Evolutionary conservation across 2,329 filamentous ascomycete genomes (phyloP).

Genomic region (Bipolaris victoriae): DNA sequence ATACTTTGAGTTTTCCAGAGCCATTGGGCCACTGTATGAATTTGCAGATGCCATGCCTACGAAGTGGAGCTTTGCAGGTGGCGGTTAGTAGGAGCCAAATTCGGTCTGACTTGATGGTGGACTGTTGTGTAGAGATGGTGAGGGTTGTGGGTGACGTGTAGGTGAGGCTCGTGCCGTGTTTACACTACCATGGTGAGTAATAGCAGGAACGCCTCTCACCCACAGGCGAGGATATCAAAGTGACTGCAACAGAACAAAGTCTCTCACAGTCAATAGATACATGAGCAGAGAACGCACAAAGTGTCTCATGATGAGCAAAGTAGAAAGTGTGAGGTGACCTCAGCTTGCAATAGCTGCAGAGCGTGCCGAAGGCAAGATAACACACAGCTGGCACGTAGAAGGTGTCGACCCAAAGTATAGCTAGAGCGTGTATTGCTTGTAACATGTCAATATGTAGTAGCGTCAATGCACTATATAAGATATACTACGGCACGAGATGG

Average conservation of each 20-base stretch:
- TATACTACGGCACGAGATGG: no score
- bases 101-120: not conserved
- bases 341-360: not conserved
- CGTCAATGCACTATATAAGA: no score
- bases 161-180: not conserved
- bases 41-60: slow-evolving; percentile 14
- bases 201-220: slow-evolving; percentile 2
- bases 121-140: not conserved
- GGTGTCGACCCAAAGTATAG: not conserved
- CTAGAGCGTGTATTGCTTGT: not conserved
- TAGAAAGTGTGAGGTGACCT: not conserved
- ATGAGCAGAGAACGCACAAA: not conserved
- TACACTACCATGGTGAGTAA: not conserved
- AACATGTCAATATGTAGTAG: no score
- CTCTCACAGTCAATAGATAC: not conserved
- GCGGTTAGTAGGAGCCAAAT: not conserved
- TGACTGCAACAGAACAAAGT: not conserved
- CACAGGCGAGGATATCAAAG: not conserved
- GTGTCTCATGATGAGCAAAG: not conserved
- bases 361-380: not conserved
- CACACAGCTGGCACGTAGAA: not conserved
- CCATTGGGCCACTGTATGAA: slow-evolving; percentile 16
- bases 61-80: not conserved
- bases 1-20: slow-evolving; percentile 27
- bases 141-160: not conserved